These are phyloP conservation scores for Fusarium ambrosium DNA, from an alignment of 2,329 filamentous ascomycete species.

Conservation along the genomic window DNA sequence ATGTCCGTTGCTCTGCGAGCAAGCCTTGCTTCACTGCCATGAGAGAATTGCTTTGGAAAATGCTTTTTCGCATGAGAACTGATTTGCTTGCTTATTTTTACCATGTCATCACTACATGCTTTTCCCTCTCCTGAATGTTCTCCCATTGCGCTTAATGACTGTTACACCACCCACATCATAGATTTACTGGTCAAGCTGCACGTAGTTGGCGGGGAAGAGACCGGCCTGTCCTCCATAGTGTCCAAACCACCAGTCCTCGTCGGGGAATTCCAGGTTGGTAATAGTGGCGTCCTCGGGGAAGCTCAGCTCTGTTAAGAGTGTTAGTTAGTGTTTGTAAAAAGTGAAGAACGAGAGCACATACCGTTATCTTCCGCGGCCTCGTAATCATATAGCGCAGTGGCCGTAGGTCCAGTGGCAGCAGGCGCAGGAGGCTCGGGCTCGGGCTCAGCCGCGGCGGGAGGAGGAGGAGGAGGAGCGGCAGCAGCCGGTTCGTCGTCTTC, in stretches of 20 bases:
- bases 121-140: constrained; percentile 21
- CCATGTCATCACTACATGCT: constrained; percentile 30
- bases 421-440: constrained; percentile 54
- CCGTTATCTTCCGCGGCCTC: constrained; percentile 96
- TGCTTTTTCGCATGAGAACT: constrained; percentile 28
- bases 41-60: background rate
- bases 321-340: constrained; percentile 22
- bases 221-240: constrained; percentile 83
- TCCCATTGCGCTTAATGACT: constrained; percentile 15
- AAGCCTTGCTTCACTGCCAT: background rate
- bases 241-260: constrained; percentile 99
- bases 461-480: constrained; percentile 48
- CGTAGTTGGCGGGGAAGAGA: constrained; percentile 85
- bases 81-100: constrained; percentile 43
- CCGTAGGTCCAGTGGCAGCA: constrained; percentile 70
- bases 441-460: constrained; percentile 52
- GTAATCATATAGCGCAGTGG: constrained; percentile 93
- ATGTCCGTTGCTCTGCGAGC: background rate
- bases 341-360: constrained; percentile 51
- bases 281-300: constrained; percentile 93
- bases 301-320: constrained; percentile 68
- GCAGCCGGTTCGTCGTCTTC: constrained; percentile 69
- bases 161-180: background rate
- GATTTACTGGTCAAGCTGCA: constrained; percentile 64
- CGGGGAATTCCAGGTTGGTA: constrained; percentile 89